phyloP scores from a whole-genome alignment of 164 flowering plant genomes.

The Protea cynaroides region DNA sequence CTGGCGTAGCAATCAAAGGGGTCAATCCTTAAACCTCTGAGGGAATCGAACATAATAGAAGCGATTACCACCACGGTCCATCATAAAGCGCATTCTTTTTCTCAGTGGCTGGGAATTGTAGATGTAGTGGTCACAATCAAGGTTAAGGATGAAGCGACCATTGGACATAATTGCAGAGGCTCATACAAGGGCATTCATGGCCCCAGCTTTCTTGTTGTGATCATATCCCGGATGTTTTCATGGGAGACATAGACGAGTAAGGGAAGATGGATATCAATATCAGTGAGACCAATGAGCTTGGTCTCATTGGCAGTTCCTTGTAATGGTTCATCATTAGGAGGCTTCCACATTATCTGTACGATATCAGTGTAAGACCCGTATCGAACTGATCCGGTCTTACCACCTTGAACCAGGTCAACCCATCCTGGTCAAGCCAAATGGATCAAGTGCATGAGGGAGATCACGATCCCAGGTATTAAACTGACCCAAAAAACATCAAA shows the following conservation, averaged over 20 bases:
- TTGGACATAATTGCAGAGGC: slow-evolving; percentile 89
- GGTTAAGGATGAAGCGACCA: slow-evolving; percentile 81
- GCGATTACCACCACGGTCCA: slow-evolving; percentile 82
- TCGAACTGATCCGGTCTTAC: too few species aligned
- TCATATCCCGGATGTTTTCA: slow-evolving; percentile 92
- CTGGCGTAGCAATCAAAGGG: slow-evolving; percentile 91
- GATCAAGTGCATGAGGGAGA: too few species aligned
- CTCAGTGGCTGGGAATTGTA: slow-evolving; percentile 70
- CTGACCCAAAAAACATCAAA: too few species aligned
- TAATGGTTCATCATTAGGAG: slow-evolving; percentile 70
- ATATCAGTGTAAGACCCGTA: too few species aligned
- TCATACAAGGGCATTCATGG: slow-evolving; percentile 90
- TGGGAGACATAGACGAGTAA: slow-evolving; percentile 77
- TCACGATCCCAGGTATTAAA: too few species aligned
- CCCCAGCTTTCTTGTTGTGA: slow-evolving; percentile 95
- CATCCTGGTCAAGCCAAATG: too few species aligned
- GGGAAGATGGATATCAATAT: slow-evolving; percentile 77
- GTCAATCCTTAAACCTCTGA: slow-evolving; percentile 84
- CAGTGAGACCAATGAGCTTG: slow-evolving; percentile 40
- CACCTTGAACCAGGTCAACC: too few species aligned
- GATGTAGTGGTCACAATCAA: slow-evolving; percentile 89
- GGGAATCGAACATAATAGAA: slow-evolving; percentile 83
- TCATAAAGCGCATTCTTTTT: slow-evolving; percentile 93
- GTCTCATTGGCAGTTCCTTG: slow-evolving; percentile 36
- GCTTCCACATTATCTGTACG: slow-evolving; percentile 87